Percentiles rank a stretch among this genome's conserved stretches.
Evolutionary conservation across 192 early-diverging fungal genomes (phyloP).

Genomic region (Funneliformis geosporum): DNA sequence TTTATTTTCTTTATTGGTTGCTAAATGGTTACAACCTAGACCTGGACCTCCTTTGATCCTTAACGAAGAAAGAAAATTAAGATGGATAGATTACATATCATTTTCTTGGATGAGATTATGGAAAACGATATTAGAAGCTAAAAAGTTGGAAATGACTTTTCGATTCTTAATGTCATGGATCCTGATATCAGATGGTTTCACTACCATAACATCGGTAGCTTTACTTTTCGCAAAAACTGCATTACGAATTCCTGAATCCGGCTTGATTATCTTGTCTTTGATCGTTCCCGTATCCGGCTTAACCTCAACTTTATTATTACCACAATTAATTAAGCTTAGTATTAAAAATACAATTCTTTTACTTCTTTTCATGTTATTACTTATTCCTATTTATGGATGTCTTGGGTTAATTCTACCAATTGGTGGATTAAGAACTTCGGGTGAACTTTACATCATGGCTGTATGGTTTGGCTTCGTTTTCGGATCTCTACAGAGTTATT

Average conservation of each 20-base stretch:
- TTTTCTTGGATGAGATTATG: constrained; percentile 47
- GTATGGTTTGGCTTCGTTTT: constrained; percentile 46
- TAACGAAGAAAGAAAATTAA: constrained; percentile 30
- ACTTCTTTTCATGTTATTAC: constrained; percentile 37
- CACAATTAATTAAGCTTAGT: constrained; percentile 45
- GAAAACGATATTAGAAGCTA: constrained; percentile 45
- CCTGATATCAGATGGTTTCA: constrained; percentile 65
- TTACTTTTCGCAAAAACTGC: constrained; percentile 60
- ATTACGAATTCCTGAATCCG: constrained; percentile 46
- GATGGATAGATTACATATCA: constrained; percentile 38
- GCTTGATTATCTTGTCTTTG: constrained; percentile 52
- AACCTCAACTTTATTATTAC: constrained; percentile 54
- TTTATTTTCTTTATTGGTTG: constrained; percentile 45
- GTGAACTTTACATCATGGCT: constrained; percentile 42
- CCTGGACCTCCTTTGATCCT: constrained; percentile 49
- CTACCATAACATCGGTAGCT: constrained; percentile 55
- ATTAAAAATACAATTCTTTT: constrained; percentile 52
- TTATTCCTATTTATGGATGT: constrained; percentile 46
- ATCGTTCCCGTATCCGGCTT: constrained; percentile 55
- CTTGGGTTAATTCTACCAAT: constrained; percentile 42
- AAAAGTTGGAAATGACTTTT: constrained; percentile 54
- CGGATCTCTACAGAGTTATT: constrained; percentile 48
- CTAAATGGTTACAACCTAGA: constrained; percentile 43
- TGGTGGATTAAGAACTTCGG: constrained; percentile 34
- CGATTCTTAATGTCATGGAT: constrained; percentile 66